phyloP scores from a whole-genome alignment of 2,329 filamentous ascomycete genomes.

The Claviceps lovelessii region DNA sequence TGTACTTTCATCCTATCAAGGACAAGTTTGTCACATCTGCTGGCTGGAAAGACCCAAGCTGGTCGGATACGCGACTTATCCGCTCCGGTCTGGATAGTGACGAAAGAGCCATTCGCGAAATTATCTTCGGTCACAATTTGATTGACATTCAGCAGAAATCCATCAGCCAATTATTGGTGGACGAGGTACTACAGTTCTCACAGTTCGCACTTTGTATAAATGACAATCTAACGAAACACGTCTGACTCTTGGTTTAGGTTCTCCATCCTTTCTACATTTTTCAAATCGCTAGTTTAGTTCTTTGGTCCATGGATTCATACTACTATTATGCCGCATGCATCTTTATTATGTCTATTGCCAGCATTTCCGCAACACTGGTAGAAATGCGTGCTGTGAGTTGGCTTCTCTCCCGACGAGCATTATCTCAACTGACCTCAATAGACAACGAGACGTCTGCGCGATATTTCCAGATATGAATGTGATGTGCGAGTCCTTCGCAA shows the following conservation, averaged over 20 bases:
- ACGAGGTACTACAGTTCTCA: constrained; percentile 51
- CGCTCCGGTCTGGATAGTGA: constrained; percentile 75
- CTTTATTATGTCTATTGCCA: constrained; percentile 84
- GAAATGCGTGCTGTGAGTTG: constrained; percentile 66
- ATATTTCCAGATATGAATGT: constrained; percentile 90
- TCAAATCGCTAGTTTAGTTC: constrained; percentile 80
- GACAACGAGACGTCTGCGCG: constrained; percentile 79
- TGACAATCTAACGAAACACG: background rate
- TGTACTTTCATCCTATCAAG: constrained; percentile 77
- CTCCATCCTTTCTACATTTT: constrained; percentile 98
- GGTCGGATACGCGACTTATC: constrained; percentile 64
- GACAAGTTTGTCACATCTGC: constrained; percentile 79
- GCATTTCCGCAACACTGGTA: constrained; percentile 75
- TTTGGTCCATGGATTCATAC: constrained; percentile 93
- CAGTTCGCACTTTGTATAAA: background rate
- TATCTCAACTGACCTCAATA: constrained; percentile 17
- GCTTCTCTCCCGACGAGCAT: background rate
- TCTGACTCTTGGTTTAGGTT: constrained; percentile 33
- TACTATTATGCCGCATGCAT: constrained; percentile 97
- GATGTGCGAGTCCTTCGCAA: constrained; percentile 86
- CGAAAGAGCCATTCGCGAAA: constrained; percentile 67
- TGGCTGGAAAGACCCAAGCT: constrained; percentile 87
- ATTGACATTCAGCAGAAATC: constrained; percentile 92
- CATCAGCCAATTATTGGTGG: constrained; percentile 65
- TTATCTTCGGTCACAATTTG: constrained; percentile 77